phyloP scores from a whole-genome alignment of 192 early-diverging fungal species.

The Thamnidium elegans region DNA sequence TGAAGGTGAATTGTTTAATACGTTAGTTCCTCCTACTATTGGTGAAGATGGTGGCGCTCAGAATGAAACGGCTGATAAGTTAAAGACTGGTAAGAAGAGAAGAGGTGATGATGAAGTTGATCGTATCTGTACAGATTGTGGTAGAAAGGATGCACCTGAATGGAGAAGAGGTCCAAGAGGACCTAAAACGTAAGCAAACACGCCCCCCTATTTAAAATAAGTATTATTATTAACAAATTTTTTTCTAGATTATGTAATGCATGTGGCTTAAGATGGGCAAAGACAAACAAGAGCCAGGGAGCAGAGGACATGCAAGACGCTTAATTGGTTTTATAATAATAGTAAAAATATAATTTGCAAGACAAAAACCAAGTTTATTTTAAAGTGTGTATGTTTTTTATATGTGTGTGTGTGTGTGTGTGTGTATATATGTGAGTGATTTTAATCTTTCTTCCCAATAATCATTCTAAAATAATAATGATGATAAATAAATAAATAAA shows the following conservation, averaged over 20 bases:
- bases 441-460: slow-evolving; percentile 7
- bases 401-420: too few species aligned
- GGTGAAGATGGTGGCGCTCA: neutral
- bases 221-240: neutral
- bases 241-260: slow-evolving; percentile 39
- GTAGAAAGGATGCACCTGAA: slow-evolving; percentile 45
- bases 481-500: too few species aligned
- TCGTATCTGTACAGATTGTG: slow-evolving; percentile 47
- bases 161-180: slow-evolving; percentile 43
- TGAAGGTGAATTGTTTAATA: slow-evolving; percentile 22
- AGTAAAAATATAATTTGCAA: neutral
- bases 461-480: slow-evolving; percentile 6
- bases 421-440: neutral
- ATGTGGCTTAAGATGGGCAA: slow-evolving; percentile 41
- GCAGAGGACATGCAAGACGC: slow-evolving; percentile 7
- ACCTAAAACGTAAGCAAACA: slow-evolving; percentile 35
- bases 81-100: slow-evolving; percentile 20
- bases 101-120: slow-evolving; percentile 23
- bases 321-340: neutral
- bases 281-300: slow-evolving; percentile 14
- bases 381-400: neutral
- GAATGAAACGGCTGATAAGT: slow-evolving; percentile 3
- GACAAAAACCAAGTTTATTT: neutral
- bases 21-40: slow-evolving; percentile 1
- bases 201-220: neutral